phyloP scores from a whole-genome alignment of 495 filamentous ascomycete genomes.

The Jackrogersella minutella region DNA sequence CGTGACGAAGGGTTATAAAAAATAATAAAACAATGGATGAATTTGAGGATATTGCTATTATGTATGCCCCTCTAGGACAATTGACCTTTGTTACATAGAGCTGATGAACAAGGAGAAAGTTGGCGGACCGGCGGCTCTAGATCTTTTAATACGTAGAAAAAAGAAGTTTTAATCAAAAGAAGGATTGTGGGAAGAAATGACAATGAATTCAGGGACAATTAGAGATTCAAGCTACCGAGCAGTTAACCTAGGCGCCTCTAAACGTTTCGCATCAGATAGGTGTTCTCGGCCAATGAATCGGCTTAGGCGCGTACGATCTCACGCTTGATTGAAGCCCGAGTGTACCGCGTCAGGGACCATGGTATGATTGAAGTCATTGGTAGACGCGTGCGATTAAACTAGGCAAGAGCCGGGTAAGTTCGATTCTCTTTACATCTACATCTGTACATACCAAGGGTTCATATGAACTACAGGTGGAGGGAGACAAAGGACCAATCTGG shows the following conservation, averaged over 20 bases:
- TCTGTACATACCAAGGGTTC: slow-evolving; percentile 5
- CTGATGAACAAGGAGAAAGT: slow-evolving; percentile 24
- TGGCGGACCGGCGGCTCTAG: slow-evolving; percentile 16
- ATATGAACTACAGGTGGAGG: slow-evolving; percentile 10
- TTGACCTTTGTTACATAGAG: slow-evolving; percentile 12
- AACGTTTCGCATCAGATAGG: slow-evolving; percentile 32
- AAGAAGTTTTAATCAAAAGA: slow-evolving; percentile 22
- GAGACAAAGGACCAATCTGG: slow-evolving; percentile 23
- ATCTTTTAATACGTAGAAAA: slow-evolving; percentile 33
- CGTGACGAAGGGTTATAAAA: slow-evolving; percentile 28
- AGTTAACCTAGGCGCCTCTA: slow-evolving; percentile 4
- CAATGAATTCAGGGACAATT: slow-evolving; percentile 29
- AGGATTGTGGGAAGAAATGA: slow-evolving; percentile 17
- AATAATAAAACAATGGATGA: slow-evolving; percentile 28
- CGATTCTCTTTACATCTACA: slow-evolving; percentile 3
- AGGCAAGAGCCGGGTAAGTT: slow-evolving; percentile 16
- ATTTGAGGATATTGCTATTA: slow-evolving; percentile 33
- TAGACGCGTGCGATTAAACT: slow-evolving; percentile 10
- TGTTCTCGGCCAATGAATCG: slow-evolving; percentile 35
- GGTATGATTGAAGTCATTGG: slow-evolving; percentile 21
- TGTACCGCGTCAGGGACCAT: slow-evolving; percentile 10
- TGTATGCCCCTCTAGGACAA: slow-evolving; percentile 45
- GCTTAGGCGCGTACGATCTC: slow-evolving; percentile 30
- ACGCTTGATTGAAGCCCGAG: slow-evolving; percentile 28
- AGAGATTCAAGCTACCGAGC: slow-evolving; percentile 13